phyloP scores from a whole-genome alignment of 2,329 filamentous ascomycete genomes.

The Teratosphaeria epicoccoides region DNA sequence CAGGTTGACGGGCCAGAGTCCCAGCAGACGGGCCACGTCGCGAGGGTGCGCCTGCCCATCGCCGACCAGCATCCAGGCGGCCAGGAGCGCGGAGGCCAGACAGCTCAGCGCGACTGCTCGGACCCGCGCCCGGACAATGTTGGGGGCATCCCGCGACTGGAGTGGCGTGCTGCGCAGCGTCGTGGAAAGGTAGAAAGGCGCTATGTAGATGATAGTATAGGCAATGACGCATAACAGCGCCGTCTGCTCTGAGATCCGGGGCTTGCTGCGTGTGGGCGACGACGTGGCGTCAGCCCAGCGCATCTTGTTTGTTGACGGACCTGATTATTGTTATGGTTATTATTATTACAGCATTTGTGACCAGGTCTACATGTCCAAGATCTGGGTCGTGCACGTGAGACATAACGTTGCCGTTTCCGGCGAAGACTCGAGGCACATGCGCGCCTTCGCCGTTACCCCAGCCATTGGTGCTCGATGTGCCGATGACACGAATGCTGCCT shows the following conservation, averaged over 20 bases:
- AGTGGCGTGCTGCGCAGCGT: conserved; percentile 68
- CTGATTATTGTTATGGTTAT: neutral
- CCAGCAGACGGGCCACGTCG: conserved; percentile 59
- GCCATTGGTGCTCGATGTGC: neutral
- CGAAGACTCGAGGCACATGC: neutral
- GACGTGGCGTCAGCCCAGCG: neutral
- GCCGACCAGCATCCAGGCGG: conserved; percentile 54
- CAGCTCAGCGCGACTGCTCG: conserved; percentile 70
- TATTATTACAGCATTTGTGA: too few relatives aligned
- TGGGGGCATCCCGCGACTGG: conserved; percentile 75
- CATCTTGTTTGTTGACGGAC: neutral
- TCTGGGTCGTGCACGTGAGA: neutral
- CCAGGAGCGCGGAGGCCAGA: conserved; percentile 53
- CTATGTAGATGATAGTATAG: conserved; percentile 76
- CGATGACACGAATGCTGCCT: too few relatives aligned
- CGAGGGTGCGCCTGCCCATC: conserved; percentile 39
- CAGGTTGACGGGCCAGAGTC: conserved; percentile 66
- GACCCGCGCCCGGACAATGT: conserved; percentile 79
- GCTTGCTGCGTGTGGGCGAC: neutral
- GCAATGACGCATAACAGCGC: conserved; percentile 37
- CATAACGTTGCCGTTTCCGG: neutral
- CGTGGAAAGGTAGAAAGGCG: conserved; percentile 76
- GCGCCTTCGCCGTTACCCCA: neutral
- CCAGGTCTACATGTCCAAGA: too few relatives aligned
- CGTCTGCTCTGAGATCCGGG: conserved; percentile 14